Evolutionary conservation across 1,139 yeast species (phyloP).

Genomic region (Neolecta irregularis): DNA sequence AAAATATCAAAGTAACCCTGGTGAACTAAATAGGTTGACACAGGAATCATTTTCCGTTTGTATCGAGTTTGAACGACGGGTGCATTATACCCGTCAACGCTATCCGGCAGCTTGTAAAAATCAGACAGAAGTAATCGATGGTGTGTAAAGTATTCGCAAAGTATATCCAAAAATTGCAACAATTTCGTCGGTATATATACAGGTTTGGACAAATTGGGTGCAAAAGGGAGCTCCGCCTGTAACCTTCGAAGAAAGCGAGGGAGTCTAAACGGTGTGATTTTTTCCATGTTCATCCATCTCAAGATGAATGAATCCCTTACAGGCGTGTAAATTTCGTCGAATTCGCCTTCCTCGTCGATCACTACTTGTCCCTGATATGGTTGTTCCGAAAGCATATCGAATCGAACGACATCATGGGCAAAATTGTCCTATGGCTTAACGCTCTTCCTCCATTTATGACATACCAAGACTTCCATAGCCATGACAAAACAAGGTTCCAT

Average conservation of each 20-base stretch:
- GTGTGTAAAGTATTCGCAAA: conserved; percentile 54
- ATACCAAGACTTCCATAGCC: conserved; percentile 57
- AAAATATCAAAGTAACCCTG: conserved; percentile 78
- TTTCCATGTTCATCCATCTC: conserved; percentile 40
- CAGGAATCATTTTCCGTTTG: conserved; percentile 51
- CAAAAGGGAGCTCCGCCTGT: conserved; percentile 39
- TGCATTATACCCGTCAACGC: conserved; percentile 50
- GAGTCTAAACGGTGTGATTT: conserved; percentile 19
- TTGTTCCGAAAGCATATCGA: conserved; percentile 49
- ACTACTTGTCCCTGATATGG: conserved; percentile 72
- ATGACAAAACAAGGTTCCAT: conserved; percentile 63
- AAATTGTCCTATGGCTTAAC: conserved; percentile 39
- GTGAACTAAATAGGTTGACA: conserved; percentile 53
- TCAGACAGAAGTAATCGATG: conserved; percentile 63
- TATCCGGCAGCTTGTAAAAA: conserved; percentile 47
- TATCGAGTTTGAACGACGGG: conserved; percentile 72
- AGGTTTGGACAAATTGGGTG: conserved; percentile 54
- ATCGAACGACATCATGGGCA: conserved; percentile 67
- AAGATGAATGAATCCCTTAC: conserved; percentile 48
- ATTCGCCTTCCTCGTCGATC: conserved; percentile 59
- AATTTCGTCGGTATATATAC: conserved; percentile 72
- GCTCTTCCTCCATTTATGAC: neutral
- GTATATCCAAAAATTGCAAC: conserved; percentile 47
- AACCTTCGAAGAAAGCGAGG: conserved; percentile 22
- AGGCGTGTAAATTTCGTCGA: conserved; percentile 58